Evolutionary conservation across 2,329 filamentous ascomycete species (phyloP).

Genomic region (Xylaria sp.): DNA sequence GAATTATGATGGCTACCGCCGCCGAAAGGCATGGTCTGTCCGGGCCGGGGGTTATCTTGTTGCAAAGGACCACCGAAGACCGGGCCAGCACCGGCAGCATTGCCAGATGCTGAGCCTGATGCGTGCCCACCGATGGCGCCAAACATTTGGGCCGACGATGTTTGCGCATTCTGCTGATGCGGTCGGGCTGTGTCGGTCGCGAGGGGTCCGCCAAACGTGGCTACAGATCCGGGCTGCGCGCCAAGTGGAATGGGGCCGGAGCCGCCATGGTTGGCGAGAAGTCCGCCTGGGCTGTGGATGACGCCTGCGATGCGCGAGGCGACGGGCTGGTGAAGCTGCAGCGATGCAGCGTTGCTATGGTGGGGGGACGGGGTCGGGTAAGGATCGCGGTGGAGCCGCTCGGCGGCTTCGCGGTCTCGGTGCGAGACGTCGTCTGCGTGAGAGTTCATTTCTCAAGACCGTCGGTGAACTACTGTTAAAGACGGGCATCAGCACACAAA

Average conservation of each 20-base stretch:
- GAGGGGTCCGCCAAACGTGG: slow-evolving; percentile 49
- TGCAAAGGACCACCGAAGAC: slow-evolving; percentile 67
- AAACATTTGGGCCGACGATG: slow-evolving; percentile 50
- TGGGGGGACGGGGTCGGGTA: slow-evolving; percentile 62
- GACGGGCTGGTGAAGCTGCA: slow-evolving; percentile 91
- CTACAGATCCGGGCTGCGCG: slow-evolving; percentile 46
- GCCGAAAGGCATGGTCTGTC: slow-evolving; percentile 59
- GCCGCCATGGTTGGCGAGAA: slow-evolving; percentile 69
- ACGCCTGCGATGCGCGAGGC: slow-evolving; percentile 73
- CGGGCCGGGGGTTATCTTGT: slow-evolving; percentile 50
- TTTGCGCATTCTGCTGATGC: slow-evolving; percentile 48
- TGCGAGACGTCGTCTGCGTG: slow-evolving; percentile 44
- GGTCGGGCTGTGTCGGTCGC: slow-evolving; percentile 48
- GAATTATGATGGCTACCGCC: slow-evolving; percentile 37
- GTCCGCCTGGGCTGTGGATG: slow-evolving; percentile 86
- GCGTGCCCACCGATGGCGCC: slow-evolving; percentile 30
- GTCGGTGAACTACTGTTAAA: slow-evolving; percentile 14
- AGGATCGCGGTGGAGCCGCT: slow-evolving; percentile 57
- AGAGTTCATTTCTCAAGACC: slow-evolving; percentile 30
- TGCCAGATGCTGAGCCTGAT: slow-evolving; percentile 35
- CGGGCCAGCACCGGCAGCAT: slow-evolving; percentile 53
- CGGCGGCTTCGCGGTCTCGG: slow-evolving; percentile 61
- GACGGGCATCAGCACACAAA: slow-evolving; percentile 12
- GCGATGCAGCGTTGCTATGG: slow-evolving; percentile 81
- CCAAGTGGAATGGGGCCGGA: slow-evolving; percentile 50